A percentile compares a stretch with the other conserved stretches of the same genome.
Evolutionary conservation across 257 asterid genomes (phyloP).

Genomic region (Solanum pimpinellifolium): DNA sequence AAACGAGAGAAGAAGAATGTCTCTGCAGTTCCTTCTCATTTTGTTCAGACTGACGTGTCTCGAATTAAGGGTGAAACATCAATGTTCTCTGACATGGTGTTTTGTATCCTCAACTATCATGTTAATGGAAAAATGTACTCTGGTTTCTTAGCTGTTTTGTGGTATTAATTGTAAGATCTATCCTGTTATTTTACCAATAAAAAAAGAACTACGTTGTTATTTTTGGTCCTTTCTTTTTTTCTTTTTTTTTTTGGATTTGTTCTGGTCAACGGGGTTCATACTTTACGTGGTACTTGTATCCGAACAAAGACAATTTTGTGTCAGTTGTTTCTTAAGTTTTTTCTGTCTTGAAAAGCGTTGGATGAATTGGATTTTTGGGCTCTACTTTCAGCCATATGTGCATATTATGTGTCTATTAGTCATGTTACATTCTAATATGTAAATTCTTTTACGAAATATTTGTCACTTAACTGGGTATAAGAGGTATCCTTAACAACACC

Average conservation of each 20-base stretch:
- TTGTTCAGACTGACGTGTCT: conserved; percentile 80
- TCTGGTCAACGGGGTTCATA: not conserved
- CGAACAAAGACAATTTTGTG: not conserved
- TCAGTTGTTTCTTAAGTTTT: not conserved
- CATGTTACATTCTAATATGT: not conserved
- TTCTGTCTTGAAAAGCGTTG: not conserved
- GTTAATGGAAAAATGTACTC: not conserved
- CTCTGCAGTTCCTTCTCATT: conserved; percentile 82
- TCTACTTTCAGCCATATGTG: not conserved
- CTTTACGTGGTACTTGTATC: not conserved
- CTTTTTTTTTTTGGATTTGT: not conserved
- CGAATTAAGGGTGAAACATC: conserved; percentile 71
- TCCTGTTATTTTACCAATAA: not conserved
- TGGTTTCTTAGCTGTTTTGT: not conserved
- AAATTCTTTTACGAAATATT: not conserved
- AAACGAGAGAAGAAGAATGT: conserved; percentile 47
- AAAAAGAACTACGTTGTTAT: not conserved
- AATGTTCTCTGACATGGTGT: conserved; percentile 50
- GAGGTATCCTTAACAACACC: conserved; percentile 44
- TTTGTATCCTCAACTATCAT: conserved; percentile 60
- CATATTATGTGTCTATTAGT: not conserved
- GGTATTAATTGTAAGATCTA: not conserved
- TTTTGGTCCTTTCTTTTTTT: not conserved
- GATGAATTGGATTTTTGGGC: not conserved
- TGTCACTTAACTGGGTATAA: not conserved